These are phyloP conservation scores for Rosa lucieae DNA, from an alignment of 306 rosid genomes.

Conservation along the genomic window DNA sequence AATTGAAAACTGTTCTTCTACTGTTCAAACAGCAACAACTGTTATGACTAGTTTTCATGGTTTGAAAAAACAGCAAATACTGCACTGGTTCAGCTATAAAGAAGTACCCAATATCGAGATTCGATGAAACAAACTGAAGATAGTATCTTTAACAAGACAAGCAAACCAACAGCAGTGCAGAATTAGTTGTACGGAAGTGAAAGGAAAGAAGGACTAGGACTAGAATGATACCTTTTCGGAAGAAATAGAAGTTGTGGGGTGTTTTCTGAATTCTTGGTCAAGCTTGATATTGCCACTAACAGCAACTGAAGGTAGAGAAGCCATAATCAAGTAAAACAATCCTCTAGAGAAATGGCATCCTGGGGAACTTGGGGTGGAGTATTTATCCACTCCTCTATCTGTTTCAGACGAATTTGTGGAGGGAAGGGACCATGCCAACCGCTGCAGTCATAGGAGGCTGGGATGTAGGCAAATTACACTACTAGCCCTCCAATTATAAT, in stretches of 20 bases:
- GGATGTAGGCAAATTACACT: background rate
- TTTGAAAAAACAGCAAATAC: background rate
- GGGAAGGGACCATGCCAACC: constrained; percentile 15
- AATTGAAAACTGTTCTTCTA: background rate
- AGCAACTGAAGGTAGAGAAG: constrained; percentile 64
- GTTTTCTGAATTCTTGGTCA: constrained; percentile 54
- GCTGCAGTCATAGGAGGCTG: background rate
- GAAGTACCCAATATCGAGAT: background rate
- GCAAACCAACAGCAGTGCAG: background rate
- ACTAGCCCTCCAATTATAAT: background rate
- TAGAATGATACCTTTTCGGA: constrained; percentile 49
- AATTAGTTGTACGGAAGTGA: background rate
- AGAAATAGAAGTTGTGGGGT: constrained; percentile 36
- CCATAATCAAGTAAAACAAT: constrained; percentile 40
- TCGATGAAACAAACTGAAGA: background rate
- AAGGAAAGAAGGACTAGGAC: background rate
- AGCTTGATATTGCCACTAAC: constrained; percentile 55
- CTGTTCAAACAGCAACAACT: background rate
- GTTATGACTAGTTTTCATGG: background rate
- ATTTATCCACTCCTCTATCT: constrained; percentile 21
- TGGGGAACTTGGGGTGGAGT: background rate
- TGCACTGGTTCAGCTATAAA: background rate
- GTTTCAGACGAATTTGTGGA: constrained; percentile 26
- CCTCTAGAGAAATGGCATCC: constrained; percentile 12
- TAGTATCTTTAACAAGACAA: constrained; percentile 1